Base-by-base conservation (phyloP, 345 rosid genomes). In the Eucalyptus urophylla region DNA sequence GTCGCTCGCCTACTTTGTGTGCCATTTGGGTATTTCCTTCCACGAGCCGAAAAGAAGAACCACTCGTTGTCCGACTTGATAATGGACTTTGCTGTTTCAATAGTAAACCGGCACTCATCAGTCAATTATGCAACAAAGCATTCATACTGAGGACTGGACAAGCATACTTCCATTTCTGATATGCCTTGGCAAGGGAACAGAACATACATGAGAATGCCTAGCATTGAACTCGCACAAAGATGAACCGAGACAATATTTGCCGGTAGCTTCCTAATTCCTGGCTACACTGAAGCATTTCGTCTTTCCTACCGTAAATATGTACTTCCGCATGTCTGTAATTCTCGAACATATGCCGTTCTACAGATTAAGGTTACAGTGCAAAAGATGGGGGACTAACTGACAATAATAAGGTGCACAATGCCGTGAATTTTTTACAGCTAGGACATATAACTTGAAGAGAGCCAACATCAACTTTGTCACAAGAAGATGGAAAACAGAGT, bases 11-110 rank as follows among this genome's bases (percentile, higher is more conserved):
- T 93, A 90, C 97, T 97, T 58, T 97, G 99, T 13, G 95, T 94
- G 27, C 99, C 99, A 86, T 95, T 92, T 27, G 98, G 99, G 72
- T 97, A 96, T 81, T 96, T 97, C 91, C 97, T 95, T 89, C 99
- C 99, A 3, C 98, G 95, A 81, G 99, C 92, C 15, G 94, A 93
- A 89, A 96, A 97, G 92, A 95, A 97, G 93, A 95, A 97, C 99
- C 99, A 97, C 91, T 97, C 99, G 44, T 91, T 95, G 14, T 96
- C 97, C 3, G 99, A 96, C 54, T 89, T 93, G 87, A 97, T 87
- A 65, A 93, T 88, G 15, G 99, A 95, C 88, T 93, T 92, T n/a
- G 88, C 99, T 96, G 93, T 49, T 65, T 65, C 53, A n/a, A 4
- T 14, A 40, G 85, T 11, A 76, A 76, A 11, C 47, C 22, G 29